A percentile compares a stretch with the other conserved stretches of the same genome.
Conservation (phyloP, 176 grass and related monocot species). For the Zoysia pacifica region DNA sequence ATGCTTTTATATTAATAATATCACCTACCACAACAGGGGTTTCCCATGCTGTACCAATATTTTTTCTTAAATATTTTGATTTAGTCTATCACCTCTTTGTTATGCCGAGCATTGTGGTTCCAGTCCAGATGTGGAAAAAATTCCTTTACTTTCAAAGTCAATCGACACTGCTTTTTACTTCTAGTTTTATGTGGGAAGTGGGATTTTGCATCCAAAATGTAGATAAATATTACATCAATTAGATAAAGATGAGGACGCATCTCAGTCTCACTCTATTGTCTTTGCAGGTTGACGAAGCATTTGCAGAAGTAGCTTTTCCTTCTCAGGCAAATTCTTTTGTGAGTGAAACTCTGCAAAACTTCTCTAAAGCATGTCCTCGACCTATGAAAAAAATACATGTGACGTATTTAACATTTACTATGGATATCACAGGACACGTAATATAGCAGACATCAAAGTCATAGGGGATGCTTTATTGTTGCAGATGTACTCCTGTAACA, state of each 20-base stretch:
- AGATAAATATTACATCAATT: constrained; percentile 13
- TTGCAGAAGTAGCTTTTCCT: constrained; percentile 78
- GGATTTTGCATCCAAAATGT: constrained; percentile 3
- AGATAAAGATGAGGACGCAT: constrained; percentile 29
- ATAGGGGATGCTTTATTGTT: not conserved
- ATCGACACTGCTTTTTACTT: constrained; percentile 16
- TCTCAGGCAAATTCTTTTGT: constrained; percentile 97
- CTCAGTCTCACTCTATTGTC: constrained; percentile 70
- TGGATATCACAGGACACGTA: not conserved
- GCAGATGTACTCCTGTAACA: not conserved
- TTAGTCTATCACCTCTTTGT: constrained; percentile 22
- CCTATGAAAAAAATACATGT: constrained; percentile 47
- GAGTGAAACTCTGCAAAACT: constrained; percentile 96
- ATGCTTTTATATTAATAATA: not conserved
- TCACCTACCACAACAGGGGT: too few relatives aligned
- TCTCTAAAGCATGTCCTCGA: constrained; percentile 99
- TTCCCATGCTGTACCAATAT: too few relatives aligned
- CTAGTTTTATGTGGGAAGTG: constrained; percentile 29
- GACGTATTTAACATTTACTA: constrained; percentile 19
- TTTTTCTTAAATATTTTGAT: not conserved
- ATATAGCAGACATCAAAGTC: constrained; percentile 17
- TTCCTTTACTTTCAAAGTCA: constrained; percentile 6
- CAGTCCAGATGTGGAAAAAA: not conserved
- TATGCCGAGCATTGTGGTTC: constrained; percentile 12
- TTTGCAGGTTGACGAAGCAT: constrained; percentile 73